Conservation (phyloP, 139 green algal species). For the Parachlorella kessleri region DNA sequence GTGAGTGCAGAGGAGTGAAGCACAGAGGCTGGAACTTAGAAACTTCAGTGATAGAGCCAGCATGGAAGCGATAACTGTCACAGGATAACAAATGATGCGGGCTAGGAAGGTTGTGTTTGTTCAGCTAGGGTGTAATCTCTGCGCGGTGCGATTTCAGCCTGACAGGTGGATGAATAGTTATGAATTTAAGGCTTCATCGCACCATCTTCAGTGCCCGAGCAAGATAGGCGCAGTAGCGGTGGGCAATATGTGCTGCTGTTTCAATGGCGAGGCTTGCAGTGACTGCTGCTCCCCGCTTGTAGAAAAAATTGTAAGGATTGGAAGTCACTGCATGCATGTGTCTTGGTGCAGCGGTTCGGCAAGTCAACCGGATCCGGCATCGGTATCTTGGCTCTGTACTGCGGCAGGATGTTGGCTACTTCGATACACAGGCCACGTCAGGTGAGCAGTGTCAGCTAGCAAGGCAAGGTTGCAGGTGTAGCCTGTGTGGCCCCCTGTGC, state of each 20-base stretch:
- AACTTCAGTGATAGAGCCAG: no score
- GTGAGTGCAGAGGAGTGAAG: no score
- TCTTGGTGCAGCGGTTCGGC: constrained; percentile 15
- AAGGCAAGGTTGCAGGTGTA: no score
- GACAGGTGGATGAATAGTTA: not conserved
- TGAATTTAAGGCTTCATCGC: not conserved
- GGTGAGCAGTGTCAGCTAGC: no score
- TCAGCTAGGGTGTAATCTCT: no score
- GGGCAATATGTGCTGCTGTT: not conserved
- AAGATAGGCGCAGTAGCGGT: not conserved
- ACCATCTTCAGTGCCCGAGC: not conserved
- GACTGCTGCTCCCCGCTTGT: not conserved
- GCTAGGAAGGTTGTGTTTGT: no score
- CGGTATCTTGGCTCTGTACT: constrained; percentile 67
- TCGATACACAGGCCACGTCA: constrained; percentile 70
- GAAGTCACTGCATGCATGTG: not conserved
- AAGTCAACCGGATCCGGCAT: constrained; percentile 40
- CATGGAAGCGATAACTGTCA: no score
- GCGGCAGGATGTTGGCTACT: constrained; percentile 86
- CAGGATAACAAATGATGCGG: no score
- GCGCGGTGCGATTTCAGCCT: no score
- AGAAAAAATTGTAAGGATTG: not conserved
- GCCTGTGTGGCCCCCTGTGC: no score
- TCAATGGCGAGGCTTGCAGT: not conserved
- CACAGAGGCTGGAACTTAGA: no score